Evolutionary conservation across 345 rosid genomes (phyloP).

Genomic region (Erucastrum elatum): DNA sequence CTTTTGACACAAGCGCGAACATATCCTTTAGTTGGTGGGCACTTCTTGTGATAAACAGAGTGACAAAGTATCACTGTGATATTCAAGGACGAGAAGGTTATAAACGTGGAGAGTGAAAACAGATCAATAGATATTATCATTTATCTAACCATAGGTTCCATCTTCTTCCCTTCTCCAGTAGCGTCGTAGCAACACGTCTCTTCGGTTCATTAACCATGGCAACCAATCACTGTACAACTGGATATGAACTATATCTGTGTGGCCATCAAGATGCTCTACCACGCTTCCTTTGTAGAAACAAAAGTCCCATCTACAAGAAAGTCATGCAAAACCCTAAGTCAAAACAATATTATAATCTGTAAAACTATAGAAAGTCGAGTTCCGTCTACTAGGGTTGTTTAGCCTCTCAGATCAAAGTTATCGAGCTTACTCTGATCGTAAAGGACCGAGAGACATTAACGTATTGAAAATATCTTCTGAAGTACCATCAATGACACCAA

Average conservation of each 20-base stretch:
- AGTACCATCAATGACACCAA: constrained; percentile 77
- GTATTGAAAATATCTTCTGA: constrained; percentile 79
- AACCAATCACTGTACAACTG: constrained; percentile 77
- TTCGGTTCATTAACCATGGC: constrained; percentile 78
- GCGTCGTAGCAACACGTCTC: constrained; percentile 79
- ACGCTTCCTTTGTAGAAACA: constrained; percentile 67
- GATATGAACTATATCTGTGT: constrained; percentile 71
- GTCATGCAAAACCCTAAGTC: neutral
- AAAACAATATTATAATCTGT: neutral
- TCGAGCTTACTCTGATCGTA: constrained; percentile 78
- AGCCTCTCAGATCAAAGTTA: neutral
- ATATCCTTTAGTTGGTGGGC: constrained; percentile 65
- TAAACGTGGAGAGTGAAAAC: neutral
- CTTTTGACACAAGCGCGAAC: constrained; percentile 89
- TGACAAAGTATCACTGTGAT: constrained; percentile 80
- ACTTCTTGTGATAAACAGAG: constrained; percentile 79
- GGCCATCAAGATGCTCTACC: constrained; percentile 92
- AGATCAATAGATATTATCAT: neutral
- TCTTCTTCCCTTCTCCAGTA: constrained; percentile 98
- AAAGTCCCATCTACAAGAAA: constrained; percentile 86
- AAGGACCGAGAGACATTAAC: constrained; percentile 83
- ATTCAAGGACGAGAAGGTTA: constrained; percentile 17
- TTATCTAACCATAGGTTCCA: constrained; percentile 83
- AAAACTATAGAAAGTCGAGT: neutral
- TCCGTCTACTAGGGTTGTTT: neutral